phyloP scores from a whole-genome alignment of 768 basidiomycete genomes.

The Tephrocybe sp. region DNA sequence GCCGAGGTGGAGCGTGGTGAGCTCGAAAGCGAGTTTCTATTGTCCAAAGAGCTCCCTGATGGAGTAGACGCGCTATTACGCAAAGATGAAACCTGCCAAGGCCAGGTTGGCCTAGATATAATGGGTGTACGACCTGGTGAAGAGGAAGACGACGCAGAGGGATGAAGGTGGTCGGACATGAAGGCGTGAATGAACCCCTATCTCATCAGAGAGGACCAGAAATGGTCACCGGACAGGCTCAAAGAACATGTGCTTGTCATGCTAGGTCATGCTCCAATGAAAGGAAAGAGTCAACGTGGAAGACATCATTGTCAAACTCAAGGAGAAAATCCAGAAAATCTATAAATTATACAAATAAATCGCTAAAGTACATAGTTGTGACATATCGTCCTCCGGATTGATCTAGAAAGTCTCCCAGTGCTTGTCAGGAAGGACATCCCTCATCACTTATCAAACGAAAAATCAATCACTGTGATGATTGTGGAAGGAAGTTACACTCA shows the following conservation, averaged over 20 bases:
- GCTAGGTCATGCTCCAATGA: not conserved
- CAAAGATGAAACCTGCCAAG: slow-evolving; percentile 32
- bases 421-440: slow-evolving; percentile 64
- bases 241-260: slow-evolving; percentile 6
- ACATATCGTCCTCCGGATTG: not conserved
- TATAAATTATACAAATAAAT: not conserved
- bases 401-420: slow-evolving; percentile 81
- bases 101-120: slow-evolving; percentile 59
- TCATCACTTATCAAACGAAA: slow-evolving; percentile 56
- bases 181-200: slow-evolving; percentile 9
- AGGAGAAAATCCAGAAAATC: not conserved
- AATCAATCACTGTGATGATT: slow-evolving; percentile 3
- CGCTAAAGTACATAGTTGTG: not conserved
- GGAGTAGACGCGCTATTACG: slow-evolving; percentile 19
- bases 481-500: slow-evolving; percentile 31
- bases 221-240: not conserved
- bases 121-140: slow-evolving; percentile 48
- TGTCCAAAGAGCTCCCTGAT: slow-evolving; percentile 16
- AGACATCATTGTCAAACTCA: not conserved
- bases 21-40: slow-evolving; percentile 9
- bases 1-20: slow-evolving; percentile 13
- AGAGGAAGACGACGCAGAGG: slow-evolving; percentile 36
- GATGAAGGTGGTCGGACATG: slow-evolving; percentile 39
- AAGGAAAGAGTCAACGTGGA: too few relatives aligned
- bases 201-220: not conserved